Conservation (phyloP, 2,329 filamentous ascomycete species). For the Xylaria sp. region DNA sequence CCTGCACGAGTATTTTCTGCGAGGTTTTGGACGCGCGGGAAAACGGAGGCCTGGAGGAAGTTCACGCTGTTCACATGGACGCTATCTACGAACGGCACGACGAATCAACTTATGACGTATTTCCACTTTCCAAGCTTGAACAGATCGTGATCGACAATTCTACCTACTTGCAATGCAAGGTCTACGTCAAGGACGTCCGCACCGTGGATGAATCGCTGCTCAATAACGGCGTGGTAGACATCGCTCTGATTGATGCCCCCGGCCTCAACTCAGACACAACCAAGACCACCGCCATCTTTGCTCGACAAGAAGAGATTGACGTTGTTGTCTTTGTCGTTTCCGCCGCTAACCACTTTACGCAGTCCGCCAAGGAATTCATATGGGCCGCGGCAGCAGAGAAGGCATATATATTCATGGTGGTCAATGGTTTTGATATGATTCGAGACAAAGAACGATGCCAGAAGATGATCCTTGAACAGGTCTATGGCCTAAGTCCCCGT, state of each 20-base stretch:
- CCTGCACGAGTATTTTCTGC: slow-evolving; percentile 98
- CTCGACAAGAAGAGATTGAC: slow-evolving; percentile 97
- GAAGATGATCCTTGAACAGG: slow-evolving; percentile 92
- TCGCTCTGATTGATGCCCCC: slow-evolving; percentile 95
- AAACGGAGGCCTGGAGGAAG: slow-evolving; percentile 91
- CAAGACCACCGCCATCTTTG: slow-evolving; percentile 97
- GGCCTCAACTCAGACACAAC: slow-evolving; percentile 95
- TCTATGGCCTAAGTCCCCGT: slow-evolving; percentile 85
- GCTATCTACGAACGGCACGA: slow-evolving; percentile 85
- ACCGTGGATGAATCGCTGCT: slow-evolving; percentile 91
- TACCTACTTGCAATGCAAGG: slow-evolving; percentile 92
- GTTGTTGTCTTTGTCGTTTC: slow-evolving; percentile 99
- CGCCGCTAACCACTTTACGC: slow-evolving; percentile 96
- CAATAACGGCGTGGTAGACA: slow-evolving; percentile 98
- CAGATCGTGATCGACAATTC: slow-evolving; percentile 90
- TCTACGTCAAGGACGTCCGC: slow-evolving; percentile 92
- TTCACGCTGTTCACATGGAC: slow-evolving; percentile 91
- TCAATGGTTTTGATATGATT: slow-evolving; percentile 96
- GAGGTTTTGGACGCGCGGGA: slow-evolving; percentile 93
- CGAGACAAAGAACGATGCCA: slow-evolving; percentile 90
- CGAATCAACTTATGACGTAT: slow-evolving; percentile 94
- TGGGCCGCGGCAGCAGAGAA: slow-evolving; percentile 95
- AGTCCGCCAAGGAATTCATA: slow-evolving; percentile 98
- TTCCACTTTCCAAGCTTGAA: slow-evolving; percentile 80
- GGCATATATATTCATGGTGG: slow-evolving; percentile 98